Evolutionary conservation across 208 protist genomes (phyloP).

Genomic region (Porcisia deanei): DNA sequence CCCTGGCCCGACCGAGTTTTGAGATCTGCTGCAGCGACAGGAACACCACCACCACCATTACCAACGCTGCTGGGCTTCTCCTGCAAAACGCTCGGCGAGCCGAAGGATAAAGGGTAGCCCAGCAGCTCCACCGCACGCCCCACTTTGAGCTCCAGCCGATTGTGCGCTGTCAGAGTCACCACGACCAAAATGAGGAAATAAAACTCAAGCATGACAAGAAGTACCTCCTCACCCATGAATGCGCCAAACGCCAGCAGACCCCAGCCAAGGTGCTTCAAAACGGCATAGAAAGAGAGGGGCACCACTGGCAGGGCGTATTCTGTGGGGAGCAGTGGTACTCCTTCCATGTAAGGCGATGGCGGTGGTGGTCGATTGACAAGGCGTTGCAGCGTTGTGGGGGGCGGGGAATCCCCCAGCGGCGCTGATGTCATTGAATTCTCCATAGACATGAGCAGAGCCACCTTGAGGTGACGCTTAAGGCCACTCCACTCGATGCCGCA

Average conservation of each 20-base stretch:
- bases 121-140: constrained; percentile 34
- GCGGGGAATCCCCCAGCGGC: neutral
- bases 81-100: neutral
- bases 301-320: constrained; percentile 69
- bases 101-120: constrained; percentile 13
- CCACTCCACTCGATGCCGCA: constrained; percentile 74
- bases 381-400: constrained; percentile 6
- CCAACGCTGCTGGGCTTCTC: neutral
- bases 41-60: neutral
- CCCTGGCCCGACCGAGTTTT: constrained; percentile 5
- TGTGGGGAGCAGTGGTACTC: constrained; percentile 27
- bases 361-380: constrained; percentile 19
- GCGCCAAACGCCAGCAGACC: constrained; percentile 49
- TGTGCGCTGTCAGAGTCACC: constrained; percentile 63
- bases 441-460: constrained; percentile 46
- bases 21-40: neutral
- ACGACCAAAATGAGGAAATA: constrained; percentile 65
- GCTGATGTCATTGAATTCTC: constrained; percentile 8
- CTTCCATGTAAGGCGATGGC: constrained; percentile 28
- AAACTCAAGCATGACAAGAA: constrained; percentile 40
- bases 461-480: constrained; percentile 88
- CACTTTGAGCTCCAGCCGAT: constrained; percentile 41
- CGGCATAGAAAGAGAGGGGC: constrained; percentile 37
- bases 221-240: constrained; percentile 34
- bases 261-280: constrained; percentile 61